Base-by-base conservation (phyloP, 2,329 filamentous ascomycete genomes). In the Bipolaris bicolor region DNA sequence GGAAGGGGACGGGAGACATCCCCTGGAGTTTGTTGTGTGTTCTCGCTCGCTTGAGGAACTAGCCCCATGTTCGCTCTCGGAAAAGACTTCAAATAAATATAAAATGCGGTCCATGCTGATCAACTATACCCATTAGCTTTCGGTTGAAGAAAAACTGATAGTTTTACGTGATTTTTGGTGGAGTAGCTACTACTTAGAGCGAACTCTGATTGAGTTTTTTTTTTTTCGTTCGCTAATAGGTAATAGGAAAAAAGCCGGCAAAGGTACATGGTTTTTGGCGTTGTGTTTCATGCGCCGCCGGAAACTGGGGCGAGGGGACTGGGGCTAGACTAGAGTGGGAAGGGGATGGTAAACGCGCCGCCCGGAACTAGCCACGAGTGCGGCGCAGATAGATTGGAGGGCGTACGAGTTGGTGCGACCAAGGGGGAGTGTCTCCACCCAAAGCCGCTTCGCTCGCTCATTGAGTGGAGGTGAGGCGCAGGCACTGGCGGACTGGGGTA, bases 371-470 rank as follows among this genome's bases (percentile, higher is more conserved):
- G 53, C 53, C 49, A 52, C 54, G 49, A 56, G 5, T 47, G 55
- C 49, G 50, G 44, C 37, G 55, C 55, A 45, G 37, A 45, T 57
- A 29, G 50, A 57, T 54, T 57, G 55, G 26, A 44, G 45, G 49
- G 24, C 34, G 29, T 29, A 29, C 26, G 31, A 34, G 18, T 31
- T 55, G 29, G 36, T 55, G 52, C 52, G 47, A 45, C 52, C 40
- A 45, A 40, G 40, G 40, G 11, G 18, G 37, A 7, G 5, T 2
- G 16, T 16, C 24, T 29, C 26, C 26, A 29, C 26, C 26, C 9
- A 29, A 26, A 26, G 24, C 24, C 24, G 24, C 24, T 26, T 26
- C 7, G 24, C 24, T 26, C 24, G 24, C 24, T 26, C 24, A 6
- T 26, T 29, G 26, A 6, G 26, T 29, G 26, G 26, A 29, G 46